A percentile compares a stretch with the other conserved stretches of the same genome.
Evolutionary conservation across 1,284 basidiomycete species (phyloP).

Genomic region (Microbotryum scabiosae): DNA sequence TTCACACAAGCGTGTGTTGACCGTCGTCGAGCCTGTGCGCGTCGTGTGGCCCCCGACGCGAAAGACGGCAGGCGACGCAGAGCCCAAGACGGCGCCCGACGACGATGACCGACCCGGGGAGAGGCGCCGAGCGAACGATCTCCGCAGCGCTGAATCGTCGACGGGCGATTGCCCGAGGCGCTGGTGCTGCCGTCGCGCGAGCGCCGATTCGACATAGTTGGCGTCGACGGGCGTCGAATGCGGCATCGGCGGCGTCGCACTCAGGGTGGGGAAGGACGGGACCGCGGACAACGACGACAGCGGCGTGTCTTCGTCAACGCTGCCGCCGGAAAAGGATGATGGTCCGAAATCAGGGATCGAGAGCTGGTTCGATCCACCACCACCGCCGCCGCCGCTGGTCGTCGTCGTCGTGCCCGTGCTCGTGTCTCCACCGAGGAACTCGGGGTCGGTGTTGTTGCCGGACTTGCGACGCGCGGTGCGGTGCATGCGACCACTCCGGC

Average conservation of each 20-base stretch:
- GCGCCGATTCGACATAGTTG: background rate
- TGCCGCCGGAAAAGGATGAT: slow-evolving; percentile 20
- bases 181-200: slow-evolving; percentile 2
- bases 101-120: slow-evolving; percentile 40
- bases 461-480: background rate
- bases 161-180: slow-evolving; percentile 16
- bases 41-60: slow-evolving; percentile 12
- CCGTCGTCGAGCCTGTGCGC: slow-evolving; percentile 79
- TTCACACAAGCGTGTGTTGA: slow-evolving; percentile 85
- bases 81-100: slow-evolving; percentile 39
- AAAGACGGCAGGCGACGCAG: slow-evolving; percentile 21
- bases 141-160: background rate
- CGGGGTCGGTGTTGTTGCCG: background rate
- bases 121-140: slow-evolving; percentile 13
- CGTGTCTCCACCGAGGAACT: background rate
- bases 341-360: slow-evolving; percentile 27
- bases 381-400: background rate
- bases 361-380: slow-evolving; percentile 12
- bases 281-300: slow-evolving; percentile 5
- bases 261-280: slow-evolving; percentile 10
- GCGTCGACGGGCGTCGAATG: slow-evolving; percentile 28
- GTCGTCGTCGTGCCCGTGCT: slow-evolving; percentile 14
- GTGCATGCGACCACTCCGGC: slow-evolving; percentile 4
- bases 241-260: slow-evolving; percentile 14
- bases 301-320: slow-evolving; percentile 10